Base-by-base conservation (phyloP, 352 stramenopile genomes). In the Phytophthora sp. region DNA sequence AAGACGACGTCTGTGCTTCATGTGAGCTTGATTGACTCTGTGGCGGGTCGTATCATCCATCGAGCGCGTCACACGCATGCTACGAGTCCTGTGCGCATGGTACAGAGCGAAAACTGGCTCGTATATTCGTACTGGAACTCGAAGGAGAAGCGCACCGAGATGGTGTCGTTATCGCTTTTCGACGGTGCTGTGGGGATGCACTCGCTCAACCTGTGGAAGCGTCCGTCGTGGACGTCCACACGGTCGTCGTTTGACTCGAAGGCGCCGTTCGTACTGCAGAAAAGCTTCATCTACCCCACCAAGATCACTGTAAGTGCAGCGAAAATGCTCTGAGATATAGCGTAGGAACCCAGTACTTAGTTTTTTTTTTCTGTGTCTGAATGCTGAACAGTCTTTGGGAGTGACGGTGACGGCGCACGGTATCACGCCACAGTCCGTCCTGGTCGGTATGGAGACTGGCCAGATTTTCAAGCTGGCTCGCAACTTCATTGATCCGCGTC, bases 71-170 rank as follows among this genome's bases (percentile, higher is more conserved):
- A 98, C 64, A 21, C 80, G 18, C 79, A 98, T 67, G 95, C 84
- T 9, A 62, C 75, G 26, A 73, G 75, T 9, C 80, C 80, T 30
- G 77, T 94, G 12, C 78, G 79, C 20, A 91, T 95, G 71, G 76
- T 84, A 53, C 84, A 95, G 73, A 94, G 88, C 51, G 97, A 99
- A 59, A 99, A 99, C 72, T 98, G 91, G 93, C 73, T 99, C 8
- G 86, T 99, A 30, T 99, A 99, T 65, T 89, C 97, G 26, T 99
- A 94, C 79, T 98, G 94, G 84, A 99, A 98, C 74, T 64, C 79
- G 0, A 94, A 94, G 66, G 84, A 92, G 35, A 95, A 93, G 63
- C 86, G 84, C 50, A 94, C 84, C 1, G 86, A 94, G 54, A 41
- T 96, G 42, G 85, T 93, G 44, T 94, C 86, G 45, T 46, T 96